These are phyloP conservation scores for Schizophyllum amplum DNA, from an alignment of 1,284 basidiomycete species.

Conservation along the genomic window DNA sequence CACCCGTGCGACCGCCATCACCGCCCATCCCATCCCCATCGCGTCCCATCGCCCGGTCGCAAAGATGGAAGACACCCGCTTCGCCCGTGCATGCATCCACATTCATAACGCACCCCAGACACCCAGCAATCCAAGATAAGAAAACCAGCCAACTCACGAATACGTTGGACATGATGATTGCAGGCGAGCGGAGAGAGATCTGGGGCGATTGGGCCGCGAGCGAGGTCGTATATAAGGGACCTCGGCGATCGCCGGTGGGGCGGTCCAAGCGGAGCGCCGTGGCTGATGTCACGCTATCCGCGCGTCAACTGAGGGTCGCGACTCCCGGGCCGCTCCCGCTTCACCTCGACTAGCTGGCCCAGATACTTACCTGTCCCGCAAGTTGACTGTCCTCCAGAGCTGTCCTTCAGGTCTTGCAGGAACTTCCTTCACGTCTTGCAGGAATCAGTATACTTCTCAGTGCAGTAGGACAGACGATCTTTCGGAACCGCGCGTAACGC, in stretches of 20 bases:
- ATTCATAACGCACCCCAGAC: background rate
- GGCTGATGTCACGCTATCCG: background rate
- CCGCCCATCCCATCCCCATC: background rate
- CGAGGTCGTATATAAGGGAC: background rate
- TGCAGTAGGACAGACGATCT: too few species aligned
- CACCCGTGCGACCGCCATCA: background rate
- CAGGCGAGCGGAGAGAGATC: background rate
- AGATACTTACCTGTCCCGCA: too few species aligned
- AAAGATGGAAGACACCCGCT: too few species aligned
- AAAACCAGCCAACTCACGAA: background rate
- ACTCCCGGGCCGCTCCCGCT: too few species aligned
- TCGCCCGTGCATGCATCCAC: too few species aligned
- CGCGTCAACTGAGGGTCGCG: too few species aligned
- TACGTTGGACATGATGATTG: background rate
- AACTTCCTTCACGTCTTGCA: too few species aligned
- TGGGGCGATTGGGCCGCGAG: background rate
- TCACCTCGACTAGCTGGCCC: too few species aligned
- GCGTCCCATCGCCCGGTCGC: background rate
- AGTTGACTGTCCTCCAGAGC: too few species aligned
- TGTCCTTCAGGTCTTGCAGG: too few species aligned
- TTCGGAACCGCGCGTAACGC: too few species aligned
- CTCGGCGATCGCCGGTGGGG: background rate
- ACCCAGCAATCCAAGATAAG: background rate
- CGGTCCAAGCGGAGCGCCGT: background rate
- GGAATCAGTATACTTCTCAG: too few species aligned